Percentiles rank a stretch among this genome's conserved stretches.
Evolutionary conservation across 768 basidiomycete species (phyloP).

Genomic region (Tulasnella sp.): DNA sequence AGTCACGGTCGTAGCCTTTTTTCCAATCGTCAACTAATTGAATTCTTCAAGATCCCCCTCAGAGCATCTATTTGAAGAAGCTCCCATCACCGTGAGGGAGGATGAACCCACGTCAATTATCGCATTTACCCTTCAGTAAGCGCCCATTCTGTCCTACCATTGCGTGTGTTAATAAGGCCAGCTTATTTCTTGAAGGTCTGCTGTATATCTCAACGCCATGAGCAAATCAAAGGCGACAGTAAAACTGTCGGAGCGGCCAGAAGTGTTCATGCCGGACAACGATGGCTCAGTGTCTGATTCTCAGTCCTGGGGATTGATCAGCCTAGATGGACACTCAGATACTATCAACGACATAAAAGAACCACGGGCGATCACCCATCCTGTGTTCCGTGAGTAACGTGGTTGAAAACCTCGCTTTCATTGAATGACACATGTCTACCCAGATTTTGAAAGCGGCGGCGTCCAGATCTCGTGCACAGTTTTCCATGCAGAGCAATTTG

Average conservation of each 20-base stretch:
- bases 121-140: constrained; percentile 81
- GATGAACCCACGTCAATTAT: constrained; percentile 98
- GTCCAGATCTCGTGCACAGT: constrained; percentile 88
- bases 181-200: constrained; percentile 40
- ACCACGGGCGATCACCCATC: constrained; percentile 17
- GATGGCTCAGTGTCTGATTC: constrained; percentile 50
- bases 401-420: neutral
- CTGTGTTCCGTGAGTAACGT: constrained; percentile 14
- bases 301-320: constrained; percentile 85
- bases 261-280: constrained; percentile 91
- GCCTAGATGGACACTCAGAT: constrained; percentile 41
- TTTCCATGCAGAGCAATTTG: constrained; percentile 94
- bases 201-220: constrained; percentile 72
- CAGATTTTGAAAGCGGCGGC: constrained; percentile 84
- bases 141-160: constrained; percentile 5
- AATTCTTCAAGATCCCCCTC: constrained; percentile 8
- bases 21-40: neutral
- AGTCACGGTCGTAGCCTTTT: neutral
- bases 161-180: neutral
- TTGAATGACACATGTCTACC: constrained; percentile 4
- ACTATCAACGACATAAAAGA: constrained; percentile 23
- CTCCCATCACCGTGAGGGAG: constrained; percentile 86
- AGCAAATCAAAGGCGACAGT: constrained; percentile 55
- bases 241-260: constrained; percentile 51
- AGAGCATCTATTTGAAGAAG: constrained; percentile 91